Conservation (phyloP, 192 early-diverging fungal genomes). For the Gigaspora rosea region DNA sequence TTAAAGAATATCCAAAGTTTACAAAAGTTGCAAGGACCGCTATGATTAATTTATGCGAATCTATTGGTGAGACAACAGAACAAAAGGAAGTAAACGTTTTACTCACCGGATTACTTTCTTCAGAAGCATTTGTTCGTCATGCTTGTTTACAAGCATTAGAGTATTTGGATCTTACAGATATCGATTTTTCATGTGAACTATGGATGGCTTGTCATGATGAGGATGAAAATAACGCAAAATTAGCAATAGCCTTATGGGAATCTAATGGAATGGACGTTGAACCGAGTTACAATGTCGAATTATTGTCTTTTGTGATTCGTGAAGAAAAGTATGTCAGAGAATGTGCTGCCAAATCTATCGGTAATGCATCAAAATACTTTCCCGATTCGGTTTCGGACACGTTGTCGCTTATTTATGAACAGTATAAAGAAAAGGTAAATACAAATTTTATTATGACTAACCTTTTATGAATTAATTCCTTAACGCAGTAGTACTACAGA, state of each 20-base stretch:
- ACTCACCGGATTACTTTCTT: conserved; percentile 63
- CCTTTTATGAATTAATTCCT: neutral
- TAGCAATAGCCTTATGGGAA: conserved; percentile 67
- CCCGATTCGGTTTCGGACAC: conserved; percentile 55
- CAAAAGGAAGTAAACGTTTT: conserved; percentile 59
- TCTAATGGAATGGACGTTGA: conserved; percentile 61
- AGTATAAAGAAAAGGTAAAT: conserved; percentile 56
- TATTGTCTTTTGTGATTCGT: conserved; percentile 52
- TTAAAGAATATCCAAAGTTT: conserved; percentile 62
- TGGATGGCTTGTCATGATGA: conserved; percentile 73
- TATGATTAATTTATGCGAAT: conserved; percentile 48
- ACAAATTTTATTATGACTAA: neutral
- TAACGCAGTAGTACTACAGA: neutral
- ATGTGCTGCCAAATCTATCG: conserved; percentile 67
- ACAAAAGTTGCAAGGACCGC: conserved; percentile 57
- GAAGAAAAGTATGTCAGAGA: conserved; percentile 56
- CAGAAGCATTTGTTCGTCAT: conserved; percentile 67
- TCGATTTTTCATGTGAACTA: conserved; percentile 65
- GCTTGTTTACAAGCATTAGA: conserved; percentile 65
- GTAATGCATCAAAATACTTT: conserved; percentile 58
- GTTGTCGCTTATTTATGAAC: conserved; percentile 57
- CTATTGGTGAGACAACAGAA: conserved; percentile 50
- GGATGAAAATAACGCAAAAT: conserved; percentile 54
- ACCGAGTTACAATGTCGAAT: conserved; percentile 45
- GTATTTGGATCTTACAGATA: conserved; percentile 55